phyloP scores from a whole-genome alignment of 495 filamentous ascomycete genomes.

The Oidiodendron maius region DNA sequence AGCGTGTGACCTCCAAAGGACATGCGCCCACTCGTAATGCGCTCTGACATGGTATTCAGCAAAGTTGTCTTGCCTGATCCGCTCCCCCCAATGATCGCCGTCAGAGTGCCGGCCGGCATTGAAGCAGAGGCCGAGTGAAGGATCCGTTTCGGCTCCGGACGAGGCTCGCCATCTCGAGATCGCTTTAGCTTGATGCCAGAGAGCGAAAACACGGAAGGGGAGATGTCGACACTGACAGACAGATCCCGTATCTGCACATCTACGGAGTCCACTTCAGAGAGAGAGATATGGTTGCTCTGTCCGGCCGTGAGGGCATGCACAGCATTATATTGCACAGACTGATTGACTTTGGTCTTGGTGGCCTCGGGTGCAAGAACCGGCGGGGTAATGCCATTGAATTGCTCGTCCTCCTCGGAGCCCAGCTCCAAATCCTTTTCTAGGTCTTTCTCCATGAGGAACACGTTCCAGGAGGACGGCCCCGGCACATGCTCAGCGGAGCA shows the following conservation, averaged over 20 bases:
- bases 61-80: conserved; percentile 70
- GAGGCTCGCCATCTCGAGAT: conserved; percentile 7
- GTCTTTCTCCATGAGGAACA: conserved; percentile 6
- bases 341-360: neutral
- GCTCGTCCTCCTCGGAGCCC: neutral
- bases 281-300: conserved; percentile 40
- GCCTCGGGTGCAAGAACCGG: neutral
- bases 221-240: conserved; percentile 46
- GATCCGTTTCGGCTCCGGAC: conserved; percentile 31
- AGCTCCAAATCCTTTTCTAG: neutral
- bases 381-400: neutral
- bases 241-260: conserved; percentile 50
- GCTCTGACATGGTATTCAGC: conserved; percentile 61
- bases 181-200: conserved; percentile 9
- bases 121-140: conserved; percentile 47
- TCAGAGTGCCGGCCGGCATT: conserved; percentile 57
- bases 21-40: conserved; percentile 50
- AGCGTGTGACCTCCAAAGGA: conserved; percentile 45
- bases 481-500: neutral
- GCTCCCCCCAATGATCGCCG: conserved; percentile 67
- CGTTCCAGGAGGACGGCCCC: neutral
- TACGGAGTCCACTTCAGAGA: conserved; percentile 55
- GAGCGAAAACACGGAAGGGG: conserved; percentile 28
- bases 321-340: no score
- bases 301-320: conserved; percentile 1